Base-by-base conservation (phyloP, 768 basidiomycete genomes). In the Pulveroboletus sp. region DNA sequence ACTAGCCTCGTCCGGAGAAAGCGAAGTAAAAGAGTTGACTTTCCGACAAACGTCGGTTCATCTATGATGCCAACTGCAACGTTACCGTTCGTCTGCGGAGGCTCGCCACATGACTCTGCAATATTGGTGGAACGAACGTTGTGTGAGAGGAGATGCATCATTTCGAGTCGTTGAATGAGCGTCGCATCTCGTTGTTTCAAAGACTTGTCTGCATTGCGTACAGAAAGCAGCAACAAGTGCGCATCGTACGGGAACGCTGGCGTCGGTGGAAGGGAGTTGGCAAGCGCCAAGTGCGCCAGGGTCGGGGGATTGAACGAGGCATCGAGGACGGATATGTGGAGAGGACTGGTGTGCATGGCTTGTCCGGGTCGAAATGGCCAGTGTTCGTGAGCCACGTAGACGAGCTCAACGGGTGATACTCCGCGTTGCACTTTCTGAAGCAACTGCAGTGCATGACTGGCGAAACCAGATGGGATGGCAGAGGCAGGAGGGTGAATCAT, bases 251-350 rank as follows among this genome's bases (percentile, higher is more conserved):
- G 10, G 41, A 13, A 13, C 36, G 28, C 57, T 6, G 65, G 56
- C 6, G 65, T 72, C 13, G 32, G 64, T 58, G 47, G 57, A 8
- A 43, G 49, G 5, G 76, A 69, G 50, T 78, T 80, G 26, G 82
- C 82, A 41, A 97, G 81, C 3, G 86, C 84, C 46, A 86, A 75
- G 66, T 97, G 93, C 0, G 93, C 90, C 21, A 78, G 65, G 3
- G 90, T 93, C 1, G 94, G 94, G 4, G 93, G 93, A 61, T 97
- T 95, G 71, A 90, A 97, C 1, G 91, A 93, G 1, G 92, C 86
- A 59, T 96, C 94, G 35, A 96, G 76, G n/a, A 94, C 73, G 4
- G 86, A 77, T 41, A 94, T 76, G 46, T 74, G 76, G 32, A 83
- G 62, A 14, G 52, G 49, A 15, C 42, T 39, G 3, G 49, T 18